Evolutionary conservation across 2,329 filamentous ascomycete species (phyloP), one percentile per base, ranked within the genome.

Genomic region (Cryphonectria japonica): DNA sequence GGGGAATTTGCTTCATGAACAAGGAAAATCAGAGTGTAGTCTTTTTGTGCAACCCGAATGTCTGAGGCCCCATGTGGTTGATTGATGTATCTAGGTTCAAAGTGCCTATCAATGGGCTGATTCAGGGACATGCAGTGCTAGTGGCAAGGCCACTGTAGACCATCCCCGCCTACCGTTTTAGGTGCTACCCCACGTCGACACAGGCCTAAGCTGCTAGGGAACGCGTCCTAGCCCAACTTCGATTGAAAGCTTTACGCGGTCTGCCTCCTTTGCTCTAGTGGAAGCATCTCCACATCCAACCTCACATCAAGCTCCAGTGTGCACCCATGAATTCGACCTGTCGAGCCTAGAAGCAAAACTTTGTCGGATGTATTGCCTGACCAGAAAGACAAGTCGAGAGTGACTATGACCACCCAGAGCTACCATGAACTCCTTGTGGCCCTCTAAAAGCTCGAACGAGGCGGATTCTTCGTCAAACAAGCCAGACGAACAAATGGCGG

Each of bases 371-470:
- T 34, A 29, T 37, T 34, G n/a, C 29, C 41, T 46, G 22, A 34
- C 39, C 29, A 32, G n/a, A 26, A 52, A 46, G 29, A 64, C n/a
- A 60, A 69, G n/a, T 9, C 29, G 43, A 64, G 34, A 64, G 34
- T 60, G 26, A 64, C 13, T 63, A 69, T 69, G 67, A 62, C 14
- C 66, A 39, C 46, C 61, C 19, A 43, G 60, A 59, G 71, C 39
- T 65, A 67, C 50, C 46, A 76, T 76, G 75, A 76, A 73, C 70
- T 73, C 74, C 16, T 63, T 76, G 29, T 76, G 75, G 75, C 34
- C 69, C 14, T 72, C 73, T 32, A 62, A 72, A 62, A 46, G 70
- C 39, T 68, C 71, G 13, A 69, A 57, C 52, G 72, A 75, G 43
- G 66, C 64, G 22, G 66, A 62, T 14, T 34, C 70, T 16, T 43